Conservation (phyloP, 371 early-diverging fungal genomes). For the Mortierella sp. region DNA sequence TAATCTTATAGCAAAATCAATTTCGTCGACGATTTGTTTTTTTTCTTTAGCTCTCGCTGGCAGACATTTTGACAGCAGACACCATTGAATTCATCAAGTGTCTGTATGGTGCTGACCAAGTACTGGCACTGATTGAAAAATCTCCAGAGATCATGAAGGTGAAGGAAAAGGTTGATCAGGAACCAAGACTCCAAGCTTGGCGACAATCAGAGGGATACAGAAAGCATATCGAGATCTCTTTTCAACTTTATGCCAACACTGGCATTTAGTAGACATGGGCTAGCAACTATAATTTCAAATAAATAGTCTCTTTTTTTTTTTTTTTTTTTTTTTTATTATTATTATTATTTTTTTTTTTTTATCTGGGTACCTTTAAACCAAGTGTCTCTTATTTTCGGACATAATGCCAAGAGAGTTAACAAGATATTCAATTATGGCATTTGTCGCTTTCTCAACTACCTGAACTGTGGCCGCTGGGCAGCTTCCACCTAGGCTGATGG, state of each 20-base stretch:
- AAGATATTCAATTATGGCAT: too few species aligned
- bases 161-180: constrained; percentile 31
- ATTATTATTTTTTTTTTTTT: too few species aligned
- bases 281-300: too few species aligned
- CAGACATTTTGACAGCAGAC: constrained; percentile 33
- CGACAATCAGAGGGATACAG: constrained; percentile 39
- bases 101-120: constrained; percentile 13
- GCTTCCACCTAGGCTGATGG: too few species aligned
- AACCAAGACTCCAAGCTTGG: constrained; percentile 35
- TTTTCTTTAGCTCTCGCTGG: constrained; percentile 26
- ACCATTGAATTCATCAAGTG: constrained; percentile 26
- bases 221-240: constrained; percentile 9
- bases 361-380: too few species aligned
- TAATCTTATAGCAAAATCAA: neutral
- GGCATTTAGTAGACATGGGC: constrained; percentile 9
- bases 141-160: constrained; percentile 37
- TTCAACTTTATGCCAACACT: constrained; percentile 17
- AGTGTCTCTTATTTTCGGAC: too few species aligned
- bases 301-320: too few species aligned
- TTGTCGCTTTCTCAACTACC: too few species aligned
- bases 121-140: constrained; percentile 22
- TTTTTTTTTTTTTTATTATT: too few species aligned
- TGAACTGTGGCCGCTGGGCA: too few species aligned
- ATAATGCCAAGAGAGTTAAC: too few species aligned
- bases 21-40: constrained; percentile 3